Percentiles rank a stretch among this genome's conserved stretches.
Conservation (phyloP, 2,329 filamentous ascomycete genomes). For the Phoma sp. region DNA sequence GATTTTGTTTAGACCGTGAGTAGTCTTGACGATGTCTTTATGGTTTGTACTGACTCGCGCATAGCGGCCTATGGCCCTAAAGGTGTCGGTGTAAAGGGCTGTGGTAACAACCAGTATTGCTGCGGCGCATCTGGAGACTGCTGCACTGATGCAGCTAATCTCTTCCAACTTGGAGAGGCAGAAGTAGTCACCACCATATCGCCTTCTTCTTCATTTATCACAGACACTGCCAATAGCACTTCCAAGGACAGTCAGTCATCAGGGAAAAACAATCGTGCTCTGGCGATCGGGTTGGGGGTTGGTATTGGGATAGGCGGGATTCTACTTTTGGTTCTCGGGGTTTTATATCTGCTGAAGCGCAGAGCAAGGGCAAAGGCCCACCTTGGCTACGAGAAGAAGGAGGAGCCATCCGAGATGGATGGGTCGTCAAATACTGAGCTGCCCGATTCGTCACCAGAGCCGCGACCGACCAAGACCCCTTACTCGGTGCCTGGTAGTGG, state of each 20-base stretch:
- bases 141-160: conserved; percentile 20
- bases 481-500: background rate
- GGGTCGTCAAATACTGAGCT: background rate
- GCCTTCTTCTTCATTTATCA: conserved; percentile 13
- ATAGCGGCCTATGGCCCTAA: conserved; percentile 14
- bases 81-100: conserved; percentile 25
- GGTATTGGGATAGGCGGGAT: conserved; percentile 25
- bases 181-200: conserved; percentile 26
- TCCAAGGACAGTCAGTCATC: background rate
- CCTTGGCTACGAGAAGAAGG: conserved; percentile 1
- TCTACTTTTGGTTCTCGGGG: conserved; percentile 16
- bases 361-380: background rate
- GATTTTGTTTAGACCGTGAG: conserved; percentile 25
- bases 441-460: background rate
- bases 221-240: conserved; percentile 5
- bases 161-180: conserved; percentile 22
- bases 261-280: conserved; percentile 4
- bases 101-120: conserved; percentile 26
- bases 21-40: background rate
- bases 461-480: conserved; percentile 2
- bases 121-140: conserved; percentile 26
- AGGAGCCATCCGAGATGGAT: conserved; percentile 7
- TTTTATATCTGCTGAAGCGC: conserved; percentile 4
- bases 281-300: conserved; percentile 27
- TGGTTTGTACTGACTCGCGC: conserved; percentile 11